A percentile compares a stretch with the other conserved stretches of the same genome.
These are phyloP conservation scores for Dendrocalamus sinicus DNA, from an alignment of 176 grass and related monocot species.

Conservation along the genomic window DNA sequence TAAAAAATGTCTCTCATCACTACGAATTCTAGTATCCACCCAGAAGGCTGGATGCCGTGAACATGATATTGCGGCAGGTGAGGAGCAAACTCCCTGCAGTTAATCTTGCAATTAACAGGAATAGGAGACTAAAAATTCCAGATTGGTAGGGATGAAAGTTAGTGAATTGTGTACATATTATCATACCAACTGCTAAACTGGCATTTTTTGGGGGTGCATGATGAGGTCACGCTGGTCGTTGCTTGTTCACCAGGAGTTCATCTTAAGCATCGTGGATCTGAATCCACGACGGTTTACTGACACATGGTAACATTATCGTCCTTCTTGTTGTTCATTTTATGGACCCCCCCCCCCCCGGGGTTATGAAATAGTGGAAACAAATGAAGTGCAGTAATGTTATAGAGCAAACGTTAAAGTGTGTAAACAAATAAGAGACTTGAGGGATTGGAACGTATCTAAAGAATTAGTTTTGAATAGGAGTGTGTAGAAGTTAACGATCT, in stretches of 20 bases:
- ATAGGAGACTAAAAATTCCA: conserved; percentile 72
- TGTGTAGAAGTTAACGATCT: no score
- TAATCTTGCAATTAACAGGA: conserved; percentile 75
- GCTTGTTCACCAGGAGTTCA: conserved; percentile 23
- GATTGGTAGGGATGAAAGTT: conserved; percentile 74
- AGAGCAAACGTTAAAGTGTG: background rate
- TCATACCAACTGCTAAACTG: background rate
- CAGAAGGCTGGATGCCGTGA: conserved; percentile 72
- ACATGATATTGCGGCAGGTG: conserved; percentile 89
- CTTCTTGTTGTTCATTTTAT: conserved; percentile 7
- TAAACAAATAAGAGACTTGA: no score
- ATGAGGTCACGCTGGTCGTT: conserved; percentile 2
- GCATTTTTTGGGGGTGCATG: background rate
- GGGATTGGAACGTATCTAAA: no score
- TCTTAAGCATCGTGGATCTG: conserved; percentile 15
- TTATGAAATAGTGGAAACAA: conserved; percentile 36
- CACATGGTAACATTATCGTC: conserved; percentile 1
- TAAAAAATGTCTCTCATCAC: conserved; percentile 74
- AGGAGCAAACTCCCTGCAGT: conserved; percentile 70
- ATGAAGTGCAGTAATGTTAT: conserved; percentile 27
- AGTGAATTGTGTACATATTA: conserved; percentile 36
- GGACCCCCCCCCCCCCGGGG: background rate
- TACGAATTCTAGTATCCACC: conserved; percentile 80
- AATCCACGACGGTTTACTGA: conserved; percentile 21
- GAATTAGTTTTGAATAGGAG: no score